Evolutionary conservation across 306 rosid species (phyloP).

Genomic region (Cucurbita ficifolia): DNA sequence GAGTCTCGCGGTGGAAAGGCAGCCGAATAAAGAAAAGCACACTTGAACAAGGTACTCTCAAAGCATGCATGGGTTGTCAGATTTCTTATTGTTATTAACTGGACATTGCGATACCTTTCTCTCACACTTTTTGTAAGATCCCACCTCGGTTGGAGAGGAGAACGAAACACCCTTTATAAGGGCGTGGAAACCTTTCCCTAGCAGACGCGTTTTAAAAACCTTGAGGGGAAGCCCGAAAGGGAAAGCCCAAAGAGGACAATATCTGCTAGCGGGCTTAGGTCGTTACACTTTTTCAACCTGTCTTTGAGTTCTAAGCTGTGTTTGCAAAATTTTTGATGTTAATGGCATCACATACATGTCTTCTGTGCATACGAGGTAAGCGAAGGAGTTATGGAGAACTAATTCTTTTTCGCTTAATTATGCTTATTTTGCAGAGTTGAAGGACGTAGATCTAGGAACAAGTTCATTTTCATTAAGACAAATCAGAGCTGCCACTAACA

Average conservation of each 20-base stretch:
- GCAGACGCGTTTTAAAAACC: too few species aligned
- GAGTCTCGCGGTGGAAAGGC: constrained; percentile 20
- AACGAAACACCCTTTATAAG: too few species aligned
- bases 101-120: neutral
- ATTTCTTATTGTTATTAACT: neutral
- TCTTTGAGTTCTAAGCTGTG: neutral
- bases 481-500: constrained; percentile 40
- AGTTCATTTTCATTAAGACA: constrained; percentile 33
- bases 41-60: constrained; percentile 22
- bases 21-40: constrained; percentile 6
- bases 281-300: neutral
- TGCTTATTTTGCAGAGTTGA: constrained; percentile 19
- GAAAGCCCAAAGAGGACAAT: too few species aligned
- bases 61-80: neutral
- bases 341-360: neutral
- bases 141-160: too few species aligned
- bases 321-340: neutral
- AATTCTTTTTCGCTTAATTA: neutral
- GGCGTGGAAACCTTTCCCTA: too few species aligned
- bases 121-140: neutral
- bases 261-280: too few species aligned
- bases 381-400: neutral
- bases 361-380: neutral
- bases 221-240: too few species aligned
- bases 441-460: constrained; percentile 34